Evolutionary conservation across 1,139 yeast species (phyloP).

Genomic region (Candida tunisiensis): DNA sequence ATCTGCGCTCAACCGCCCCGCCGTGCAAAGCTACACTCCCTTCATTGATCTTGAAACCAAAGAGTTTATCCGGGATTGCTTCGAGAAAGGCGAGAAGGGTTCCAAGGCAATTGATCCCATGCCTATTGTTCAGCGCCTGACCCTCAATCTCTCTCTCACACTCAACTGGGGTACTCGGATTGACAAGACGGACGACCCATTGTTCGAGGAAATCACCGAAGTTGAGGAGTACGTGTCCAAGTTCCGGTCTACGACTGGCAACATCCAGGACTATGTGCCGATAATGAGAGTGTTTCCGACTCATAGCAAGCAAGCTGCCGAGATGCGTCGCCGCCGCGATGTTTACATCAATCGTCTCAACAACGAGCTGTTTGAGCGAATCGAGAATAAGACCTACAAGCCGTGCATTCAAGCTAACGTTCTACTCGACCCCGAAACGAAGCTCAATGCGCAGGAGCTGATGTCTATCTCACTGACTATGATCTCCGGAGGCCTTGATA

Average conservation of each 20-base stretch:
- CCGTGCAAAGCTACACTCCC: constrained; percentile 11
- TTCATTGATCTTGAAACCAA: constrained; percentile 26
- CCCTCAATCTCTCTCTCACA: constrained; percentile 33
- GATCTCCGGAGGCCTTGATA: constrained; percentile 65
- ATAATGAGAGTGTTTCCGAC: constrained; percentile 19
- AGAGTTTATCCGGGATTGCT: constrained; percentile 8
- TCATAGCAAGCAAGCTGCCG: constrained; percentile 17
- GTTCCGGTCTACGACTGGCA: constrained; percentile 20
- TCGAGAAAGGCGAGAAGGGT: constrained; percentile 2
- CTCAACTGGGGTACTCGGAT: constrained; percentile 39
- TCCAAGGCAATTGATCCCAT: constrained; percentile 21
- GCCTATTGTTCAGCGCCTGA: constrained; percentile 31
- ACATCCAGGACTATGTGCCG: constrained; percentile 42
- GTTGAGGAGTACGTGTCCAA: constrained; percentile 30
- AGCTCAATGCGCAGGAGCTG: constrained; percentile 24
- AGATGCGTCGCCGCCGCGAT: constrained; percentile 31
- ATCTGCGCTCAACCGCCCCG: constrained; percentile 24
- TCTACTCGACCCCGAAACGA: constrained; percentile 16
- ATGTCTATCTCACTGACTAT: constrained; percentile 48
- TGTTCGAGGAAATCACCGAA: constrained; percentile 34
- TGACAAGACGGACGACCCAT: constrained; percentile 22
- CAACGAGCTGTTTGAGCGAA: constrained; percentile 13
- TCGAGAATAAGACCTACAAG: constrained; percentile 13
- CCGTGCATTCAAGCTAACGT: constrained; percentile 30
- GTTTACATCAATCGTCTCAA: constrained; percentile 30